Evolutionary conservation across 352 stramenopile species (phyloP), one percentile per base, ranked within the genome.

Genomic region (Thalassiosira mediterranea): DNA sequence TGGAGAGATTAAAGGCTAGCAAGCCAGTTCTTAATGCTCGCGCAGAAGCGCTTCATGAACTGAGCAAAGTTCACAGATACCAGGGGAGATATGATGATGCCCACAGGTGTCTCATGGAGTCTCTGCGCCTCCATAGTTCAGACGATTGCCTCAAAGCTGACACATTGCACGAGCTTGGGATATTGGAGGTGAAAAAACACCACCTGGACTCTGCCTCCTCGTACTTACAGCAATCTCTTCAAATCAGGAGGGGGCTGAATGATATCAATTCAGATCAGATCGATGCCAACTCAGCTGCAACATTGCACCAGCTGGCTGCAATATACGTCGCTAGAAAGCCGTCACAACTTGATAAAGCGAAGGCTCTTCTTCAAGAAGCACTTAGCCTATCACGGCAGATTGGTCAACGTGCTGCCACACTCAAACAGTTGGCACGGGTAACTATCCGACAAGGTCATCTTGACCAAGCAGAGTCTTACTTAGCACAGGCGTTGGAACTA

Each of bases 101-200:
- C 1, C 59, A 86, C 71, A 47, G 59, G 60, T 73, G 59, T 4
- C 60, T 89, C 0, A 19, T 26, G 1, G 46, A 76, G n/a, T 61
- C 83, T 17, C 53, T 87, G 4, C 57, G 15, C n/a, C 38, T 64
- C 11, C 46, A 59, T 79, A 53, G 31, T 44, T 72, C 31, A n/a
- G 48, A 53, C 23, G 17, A 28, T 48, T 31, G 23, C 8, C 15
- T 58, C 17, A 69, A 76, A 21, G 83, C 83, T 0, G 70, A 81
- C 1, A 88, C 64, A 11, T 44, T 89, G 28, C 79, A 89, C 38
- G 83, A 89, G 48, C 52, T 89, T 2, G 83, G 83, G 3, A 67
- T 89, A 10, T 31, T 86, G 4, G 83, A 89, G 62, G 67, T 88
- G 10, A 89, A 86, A 37, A 83, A 81, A 52, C 83, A 89, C 32